Evolutionary conservation across 2,329 filamentous ascomycete genomes (phyloP).

Genomic region (Botrytis squamosa): DNA sequence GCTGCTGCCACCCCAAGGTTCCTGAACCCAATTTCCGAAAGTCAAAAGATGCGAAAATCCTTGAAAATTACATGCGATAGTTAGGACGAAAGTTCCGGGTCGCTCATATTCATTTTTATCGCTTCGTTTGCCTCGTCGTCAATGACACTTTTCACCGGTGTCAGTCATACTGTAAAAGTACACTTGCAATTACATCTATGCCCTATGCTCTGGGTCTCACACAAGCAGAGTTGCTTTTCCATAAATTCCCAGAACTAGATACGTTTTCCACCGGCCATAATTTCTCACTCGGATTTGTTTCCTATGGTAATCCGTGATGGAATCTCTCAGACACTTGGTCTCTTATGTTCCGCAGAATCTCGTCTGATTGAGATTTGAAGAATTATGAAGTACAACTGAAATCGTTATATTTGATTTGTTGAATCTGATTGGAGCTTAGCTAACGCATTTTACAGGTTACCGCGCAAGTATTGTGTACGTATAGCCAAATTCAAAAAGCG

Average conservation of each 20-base stretch:
- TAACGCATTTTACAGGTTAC: background rate
- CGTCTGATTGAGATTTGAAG: no score
- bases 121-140: background rate
- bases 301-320: background rate
- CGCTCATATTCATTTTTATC: background rate
- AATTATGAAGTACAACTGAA: no score
- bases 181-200: background rate
- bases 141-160: background rate
- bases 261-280: background rate
- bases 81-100: no score
- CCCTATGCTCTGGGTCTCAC: no score
- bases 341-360: background rate
- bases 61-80: background rate
- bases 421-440: background rate
- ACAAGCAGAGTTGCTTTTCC: no score
- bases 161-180: background rate
- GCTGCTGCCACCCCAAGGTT: background rate
- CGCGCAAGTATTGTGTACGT: background rate
- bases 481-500: background rate
- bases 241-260: background rate
- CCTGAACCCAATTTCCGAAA: background rate
- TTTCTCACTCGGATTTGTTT: background rate
- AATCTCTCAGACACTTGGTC: background rate
- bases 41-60: background rate
- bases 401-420: no score